phyloP scores from a whole-genome alignment of 257 asterid genomes.

The Eustoma russellianum region DNA sequence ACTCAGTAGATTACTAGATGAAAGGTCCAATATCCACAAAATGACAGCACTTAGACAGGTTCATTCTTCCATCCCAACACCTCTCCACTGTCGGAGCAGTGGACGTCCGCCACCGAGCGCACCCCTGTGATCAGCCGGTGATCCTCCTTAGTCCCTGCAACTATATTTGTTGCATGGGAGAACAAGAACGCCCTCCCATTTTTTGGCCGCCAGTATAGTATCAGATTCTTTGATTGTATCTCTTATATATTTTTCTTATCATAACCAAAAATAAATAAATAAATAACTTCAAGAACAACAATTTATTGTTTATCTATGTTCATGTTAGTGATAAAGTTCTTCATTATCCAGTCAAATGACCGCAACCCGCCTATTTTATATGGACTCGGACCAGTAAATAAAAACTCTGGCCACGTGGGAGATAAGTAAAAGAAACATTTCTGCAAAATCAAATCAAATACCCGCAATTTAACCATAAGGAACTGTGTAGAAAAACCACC shows the following conservation, averaged over 20 bases:
- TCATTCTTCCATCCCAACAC: conserved; percentile 57
- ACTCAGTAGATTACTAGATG: no score
- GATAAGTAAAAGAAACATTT: no score
- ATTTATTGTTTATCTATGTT: neutral
- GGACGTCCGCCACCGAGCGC: conserved; percentile 47
- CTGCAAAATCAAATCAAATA: no score
- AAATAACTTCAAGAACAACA: rapidly evolving
- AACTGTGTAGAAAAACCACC: neutral
- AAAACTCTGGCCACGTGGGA: no score
- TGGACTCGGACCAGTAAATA: no score
- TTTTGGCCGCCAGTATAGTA: conserved; percentile 19
- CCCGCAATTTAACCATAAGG: no score
- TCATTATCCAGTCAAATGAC: neutral
- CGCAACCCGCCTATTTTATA: no score
- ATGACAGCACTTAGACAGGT: no score
- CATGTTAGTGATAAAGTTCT: neutral
- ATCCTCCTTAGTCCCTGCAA: conserved; percentile 30
- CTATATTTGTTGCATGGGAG: conserved; percentile 34
- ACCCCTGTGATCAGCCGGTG: conserved; percentile 44
- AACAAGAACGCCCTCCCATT: conserved; percentile 52
- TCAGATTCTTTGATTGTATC: no score
- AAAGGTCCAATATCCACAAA: no score
- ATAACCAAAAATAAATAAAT: neutral
- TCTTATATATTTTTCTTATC: no score
- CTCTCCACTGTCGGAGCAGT: conserved; percentile 44